Base-by-base conservation (phyloP, 1,139 yeast genomes). In the Scheffersomyces cryptocercus region DNA sequence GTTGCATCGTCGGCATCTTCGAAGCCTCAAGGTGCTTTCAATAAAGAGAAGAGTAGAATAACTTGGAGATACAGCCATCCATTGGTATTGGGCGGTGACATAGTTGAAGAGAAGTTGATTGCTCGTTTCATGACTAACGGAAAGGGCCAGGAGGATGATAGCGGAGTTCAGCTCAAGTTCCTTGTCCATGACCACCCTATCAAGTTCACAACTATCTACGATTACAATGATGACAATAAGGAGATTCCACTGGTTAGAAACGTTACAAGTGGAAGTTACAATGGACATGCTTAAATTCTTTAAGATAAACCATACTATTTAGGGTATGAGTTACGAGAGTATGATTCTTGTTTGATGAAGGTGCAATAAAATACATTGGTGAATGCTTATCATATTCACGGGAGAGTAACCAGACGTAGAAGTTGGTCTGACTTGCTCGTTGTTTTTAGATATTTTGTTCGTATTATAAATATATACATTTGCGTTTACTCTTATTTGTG, bases 11-110 rank as follows among this genome's bases (percentile, higher is more conserved):
- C 89, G 24, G 97, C 97, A 1, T 82, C 90, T 48, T 86, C 96
- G 10, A 88, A 87, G 59, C 98, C 98, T 3, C 84, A 87, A 45
- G 98, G 97, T 40, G 80, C 95, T 1, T 89, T 89, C 71, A 88
- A 85, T 65, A 84, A 81, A 59, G 97, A 88, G 38, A 84, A 82
- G 58, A 86, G 82, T 55, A 81, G 97, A 64, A 84, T 91, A 45
- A 85, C 93, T 1, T 90, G 97, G 97, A 79, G 87, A 59, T 82
- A 79, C 58, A 64, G 67, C 29, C 67, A 70, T 30, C 81, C 85
- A 3, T 55, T 85, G 26, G 59, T 56, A 6, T 71, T 83, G 45
- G 56, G 64, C 26, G 50, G 63, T 11, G 52, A 61, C 12, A 43
- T 37, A 11, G 57, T 62, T 4, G 88, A 83, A 54, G 83, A 82